A percentile compares a stretch with the other conserved stretches of the same genome.
phyloP scores from a whole-genome alignment of 805 yeast species.

The Dipodascus geniculatus region DNA sequence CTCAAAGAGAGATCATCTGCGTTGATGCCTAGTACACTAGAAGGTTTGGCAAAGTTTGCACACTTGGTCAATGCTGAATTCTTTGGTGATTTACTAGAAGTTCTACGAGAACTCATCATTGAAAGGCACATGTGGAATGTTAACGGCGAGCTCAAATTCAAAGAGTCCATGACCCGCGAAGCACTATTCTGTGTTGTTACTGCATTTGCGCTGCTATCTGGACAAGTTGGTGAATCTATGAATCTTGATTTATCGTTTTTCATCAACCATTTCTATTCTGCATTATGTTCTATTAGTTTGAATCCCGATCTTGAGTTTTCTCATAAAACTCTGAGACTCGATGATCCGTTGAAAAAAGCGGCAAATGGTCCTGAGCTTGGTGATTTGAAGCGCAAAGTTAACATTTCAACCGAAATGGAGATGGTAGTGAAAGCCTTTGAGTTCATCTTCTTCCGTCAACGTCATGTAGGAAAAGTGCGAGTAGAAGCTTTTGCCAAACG shows the following conservation, averaged over 20 bases:
- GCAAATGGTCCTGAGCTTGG: not conserved
- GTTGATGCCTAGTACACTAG: slow-evolving; percentile 76
- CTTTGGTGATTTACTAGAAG: slow-evolving; percentile 85
- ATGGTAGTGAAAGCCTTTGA: slow-evolving; percentile 67
- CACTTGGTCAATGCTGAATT: slow-evolving; percentile 87
- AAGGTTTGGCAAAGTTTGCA: slow-evolving; percentile 84
- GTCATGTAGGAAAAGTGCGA: slow-evolving; percentile 12
- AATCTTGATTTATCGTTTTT: slow-evolving; percentile 75
- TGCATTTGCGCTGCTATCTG: slow-evolving; percentile 74
- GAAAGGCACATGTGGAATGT: slow-evolving; percentile 36
- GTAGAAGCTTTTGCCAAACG: slow-evolving; percentile 79
- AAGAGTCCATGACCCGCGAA: slow-evolving; percentile 37
- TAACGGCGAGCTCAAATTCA: slow-evolving; percentile 37
- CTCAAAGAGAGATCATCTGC: slow-evolving; percentile 50
- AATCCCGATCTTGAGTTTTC: slow-evolving; percentile 83
- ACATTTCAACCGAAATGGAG: slow-evolving; percentile 83
- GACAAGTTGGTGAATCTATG: slow-evolving; percentile 59
- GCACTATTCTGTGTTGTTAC: slow-evolving; percentile 75
- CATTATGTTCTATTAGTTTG: slow-evolving; percentile 55
- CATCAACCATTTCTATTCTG: slow-evolving; percentile 58
- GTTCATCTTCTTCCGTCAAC: slow-evolving; percentile 41
- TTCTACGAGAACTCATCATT: slow-evolving; percentile 65
- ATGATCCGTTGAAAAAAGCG: slow-evolving; percentile 51
- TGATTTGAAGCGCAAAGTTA: slow-evolving; percentile 46
- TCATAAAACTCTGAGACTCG: slow-evolving; percentile 64